Evolutionary conservation across 2,329 filamentous ascomycete genomes (phyloP).

Genomic region (Pseudofabraea citricarpa): DNA sequence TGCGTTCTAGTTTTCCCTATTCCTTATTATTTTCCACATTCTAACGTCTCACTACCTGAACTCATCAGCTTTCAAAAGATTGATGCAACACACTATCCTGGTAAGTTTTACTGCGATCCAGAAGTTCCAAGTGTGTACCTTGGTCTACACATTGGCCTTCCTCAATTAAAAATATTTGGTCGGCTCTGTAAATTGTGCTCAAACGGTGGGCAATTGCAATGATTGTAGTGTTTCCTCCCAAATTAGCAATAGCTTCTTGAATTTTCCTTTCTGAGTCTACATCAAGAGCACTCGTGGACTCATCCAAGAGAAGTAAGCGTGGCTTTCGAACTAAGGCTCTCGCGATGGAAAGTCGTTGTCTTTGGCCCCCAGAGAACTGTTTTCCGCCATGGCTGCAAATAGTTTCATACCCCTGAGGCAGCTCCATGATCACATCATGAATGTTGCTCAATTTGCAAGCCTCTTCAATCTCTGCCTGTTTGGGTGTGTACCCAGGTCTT

Average conservation of each 20-base stretch:
- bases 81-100: constrained; percentile 44
- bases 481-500: constrained; percentile 44
- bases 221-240: constrained; percentile 47
- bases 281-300: constrained; percentile 76
- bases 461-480: constrained; percentile 56
- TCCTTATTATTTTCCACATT: too few relatives aligned
- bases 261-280: constrained; percentile 63
- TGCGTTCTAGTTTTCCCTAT: too few relatives aligned
- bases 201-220: constrained; percentile 55
- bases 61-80: too few relatives aligned
- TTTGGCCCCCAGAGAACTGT: constrained; percentile 71
- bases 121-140: constrained; percentile 49
- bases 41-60: too few relatives aligned
- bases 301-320: constrained; percentile 70
- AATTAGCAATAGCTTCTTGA: constrained; percentile 59
- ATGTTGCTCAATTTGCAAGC: constrained; percentile 65
- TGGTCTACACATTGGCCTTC: constrained; percentile 46
- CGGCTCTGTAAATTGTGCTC: constrained; percentile 51
- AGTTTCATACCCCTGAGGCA: constrained; percentile 64
- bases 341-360: constrained; percentile 73
- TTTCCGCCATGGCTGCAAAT: constrained; percentile 66
- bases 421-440: constrained; percentile 58
- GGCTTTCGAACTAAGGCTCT: constrained; percentile 69
- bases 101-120: constrained; percentile 45
- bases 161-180: constrained; percentile 54